These are phyloP conservation scores for Alnus rubra DNA, from an alignment of 306 rosid species.

Conservation along the genomic window DNA sequence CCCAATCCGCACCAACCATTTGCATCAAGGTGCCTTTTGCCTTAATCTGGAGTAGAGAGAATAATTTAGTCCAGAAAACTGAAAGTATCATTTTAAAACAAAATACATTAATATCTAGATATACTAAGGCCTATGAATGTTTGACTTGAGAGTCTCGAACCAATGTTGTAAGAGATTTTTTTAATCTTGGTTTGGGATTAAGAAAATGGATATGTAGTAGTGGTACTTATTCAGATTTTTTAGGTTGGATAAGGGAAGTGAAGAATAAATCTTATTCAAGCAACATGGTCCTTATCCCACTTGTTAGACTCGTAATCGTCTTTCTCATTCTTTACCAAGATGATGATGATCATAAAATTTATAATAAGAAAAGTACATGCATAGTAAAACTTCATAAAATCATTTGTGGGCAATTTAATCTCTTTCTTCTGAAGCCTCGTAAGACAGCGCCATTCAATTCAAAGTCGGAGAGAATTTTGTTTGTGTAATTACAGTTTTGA, in stretches of 20 bases:
- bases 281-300: not conserved
- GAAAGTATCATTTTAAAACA: not conserved
- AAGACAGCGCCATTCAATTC: not conserved
- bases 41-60: slow-evolving; percentile 52
- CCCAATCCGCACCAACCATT: slow-evolving; percentile 89
- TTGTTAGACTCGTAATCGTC: not conserved
- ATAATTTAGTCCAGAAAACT: not conserved
- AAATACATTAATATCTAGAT: slow-evolving; percentile 20
- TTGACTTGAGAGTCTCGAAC: not conserved
- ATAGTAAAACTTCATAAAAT: not conserved
- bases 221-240: slow-evolving; percentile 1
- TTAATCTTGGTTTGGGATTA: not conserved
- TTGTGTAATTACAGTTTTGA: not conserved
- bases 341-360: not conserved
- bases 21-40: slow-evolving; percentile 68
- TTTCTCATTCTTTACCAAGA: not conserved
- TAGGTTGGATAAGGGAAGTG: not conserved
- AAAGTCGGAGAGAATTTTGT: too few species aligned
- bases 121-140: slow-evolving; percentile 12
- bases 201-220: not conserved
- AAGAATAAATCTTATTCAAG: not conserved
- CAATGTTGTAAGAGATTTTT: not conserved
- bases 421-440: not conserved
- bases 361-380: not conserved
- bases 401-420: not conserved